Percentiles rank a stretch among this genome's conserved stretches.
phyloP scores from a whole-genome alignment of 2,329 filamentous ascomycete species.

The Fusarium concolor region DNA sequence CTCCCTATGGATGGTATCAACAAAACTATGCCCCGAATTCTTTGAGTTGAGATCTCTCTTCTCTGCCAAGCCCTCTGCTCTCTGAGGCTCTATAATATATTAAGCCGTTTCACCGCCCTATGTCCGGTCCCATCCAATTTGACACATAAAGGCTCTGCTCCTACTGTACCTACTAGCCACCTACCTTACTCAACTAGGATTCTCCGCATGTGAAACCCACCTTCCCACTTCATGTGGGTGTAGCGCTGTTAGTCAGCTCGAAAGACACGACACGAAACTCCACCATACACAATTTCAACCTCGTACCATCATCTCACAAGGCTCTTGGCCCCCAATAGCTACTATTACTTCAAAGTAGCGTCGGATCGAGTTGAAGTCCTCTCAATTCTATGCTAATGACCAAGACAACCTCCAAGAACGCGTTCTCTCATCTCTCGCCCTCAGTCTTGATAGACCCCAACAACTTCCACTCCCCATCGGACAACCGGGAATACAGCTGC shows the following conservation, averaged over 20 bases:
- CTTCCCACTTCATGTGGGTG: conserved; percentile 19
- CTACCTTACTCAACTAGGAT: conserved; percentile 14
- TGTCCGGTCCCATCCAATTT: conserved; percentile 16
- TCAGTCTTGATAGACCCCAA: not conserved
- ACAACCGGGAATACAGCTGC: not conserved
- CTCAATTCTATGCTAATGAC: no score
- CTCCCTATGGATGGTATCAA: not conserved
- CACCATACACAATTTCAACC: conserved; percentile 34
- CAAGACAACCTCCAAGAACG: no score
- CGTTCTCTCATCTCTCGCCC: not conserved
- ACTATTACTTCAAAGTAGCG: not conserved
- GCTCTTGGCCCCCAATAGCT: not conserved
- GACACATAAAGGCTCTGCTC: conserved; percentile 1
- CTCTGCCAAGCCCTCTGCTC: not conserved
- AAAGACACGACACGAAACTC: conserved; percentile 21
- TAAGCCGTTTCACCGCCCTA: conserved; percentile 23
- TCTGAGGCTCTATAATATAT: not conserved
- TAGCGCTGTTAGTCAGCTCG: conserved; percentile 29
- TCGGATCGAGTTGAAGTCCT: not conserved
- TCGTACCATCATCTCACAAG: conserved; percentile 27
- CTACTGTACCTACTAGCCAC: not conserved
- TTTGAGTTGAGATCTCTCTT: not conserved
- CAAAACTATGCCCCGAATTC: not conserved
- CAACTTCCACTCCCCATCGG: not conserved
- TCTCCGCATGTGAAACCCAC: conserved; percentile 33